Base-by-base conservation (phyloP, 2,329 filamentous ascomycete species). In the Microascus cirrosus region DNA sequence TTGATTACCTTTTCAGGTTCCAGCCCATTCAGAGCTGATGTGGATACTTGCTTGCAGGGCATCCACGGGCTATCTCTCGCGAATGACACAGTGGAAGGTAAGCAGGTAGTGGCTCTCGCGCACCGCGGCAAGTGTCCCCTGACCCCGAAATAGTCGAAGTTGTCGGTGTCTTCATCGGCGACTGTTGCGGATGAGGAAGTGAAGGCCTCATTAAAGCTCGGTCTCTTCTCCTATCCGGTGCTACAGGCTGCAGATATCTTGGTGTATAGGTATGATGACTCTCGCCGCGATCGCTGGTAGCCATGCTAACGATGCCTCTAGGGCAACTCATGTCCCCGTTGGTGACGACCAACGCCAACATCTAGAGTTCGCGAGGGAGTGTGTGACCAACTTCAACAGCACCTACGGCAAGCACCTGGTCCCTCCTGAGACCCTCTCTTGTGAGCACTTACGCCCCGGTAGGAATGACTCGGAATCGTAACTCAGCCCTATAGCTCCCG, bases 1-100 rank as follows among this genome's bases (percentile, higher is more conserved):
- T 10, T 20, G 8, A 13, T 10, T 8, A n/a, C 45, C 45, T 8
- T 12, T 32, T 13, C 45, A 89, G 83, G 85, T 92, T 2, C 77
- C 84, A 20, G 85, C 86, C 53, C 94, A 97, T 73, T 76, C 88
- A 3, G 92, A 97, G 71, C 79, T 99, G 62, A 95, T 96, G 89
- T 99, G 94, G 94, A 91, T 97, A 67, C 74, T 99, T 61, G 93
- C 90, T 67, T 96, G 92, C 63, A 88, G 89, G 56, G 89, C 94
- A 25, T 93, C 89, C 5, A 91, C 94, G 71, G 94, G 94, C 45
- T 95, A 96, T 72, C 76, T 99, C n/a, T 87, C 87, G 11, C 81
- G 94, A n/a, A 99, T 99, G 94, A 97, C 94, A 32, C 94, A 97
- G 71, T 99, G 94, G 92, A 99, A 99, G 84, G 90, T 90, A 59